Evolutionary conservation across 441 rosid genomes (phyloP), one percentile per base, ranked within the genome.

Genomic region (Euphorbia schlechtendalii): DNA sequence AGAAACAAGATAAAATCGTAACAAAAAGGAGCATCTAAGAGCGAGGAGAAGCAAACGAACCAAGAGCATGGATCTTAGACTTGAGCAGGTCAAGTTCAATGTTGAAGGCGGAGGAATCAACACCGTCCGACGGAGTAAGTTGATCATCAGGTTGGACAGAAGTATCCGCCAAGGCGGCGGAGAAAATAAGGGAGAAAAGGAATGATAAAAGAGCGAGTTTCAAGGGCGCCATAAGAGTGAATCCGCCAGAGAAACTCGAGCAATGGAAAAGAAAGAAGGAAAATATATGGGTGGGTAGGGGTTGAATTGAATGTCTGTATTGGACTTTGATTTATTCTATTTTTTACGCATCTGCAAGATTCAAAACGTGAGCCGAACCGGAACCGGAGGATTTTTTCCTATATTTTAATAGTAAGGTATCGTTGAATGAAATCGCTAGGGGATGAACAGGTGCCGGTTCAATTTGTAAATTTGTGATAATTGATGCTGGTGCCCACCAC

Each of bases 21-120:
- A 32, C 34, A 5, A 56, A 46, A 14, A 49, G 28, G 57, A 10
- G 17, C 36, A 14, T 25, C 13, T 3, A 0, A 54, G 34, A 45
- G 24, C 22, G 28, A 21, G 20, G 27, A 17, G n/a, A 63, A 63
- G 30, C 32, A 10, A 76, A 15, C 88, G 69, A 74, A 94, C 99
- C 96, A 38, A 94, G 84, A 30, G 75, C 64, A 41, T 32, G 86
- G 86, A 94, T 91, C 88, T 79, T 89, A 56, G 92, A 79, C 59
- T 80, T 78, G 61, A 87, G 88, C 59, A 77, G 83, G 69, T 85
- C 88, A 60, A 94, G 72, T 56, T 87, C 84, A 73, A 75, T 71
- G 86, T 79, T 80, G 30, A 76, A 67, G 36, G 80, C 76, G 15
- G 79, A 69, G 32, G 79, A 73, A 59, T 73, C 86, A 60, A 70